Evolutionary conservation across 345 rosid species (phyloP).

Genomic region (Citrus cavaleriei): DNA sequence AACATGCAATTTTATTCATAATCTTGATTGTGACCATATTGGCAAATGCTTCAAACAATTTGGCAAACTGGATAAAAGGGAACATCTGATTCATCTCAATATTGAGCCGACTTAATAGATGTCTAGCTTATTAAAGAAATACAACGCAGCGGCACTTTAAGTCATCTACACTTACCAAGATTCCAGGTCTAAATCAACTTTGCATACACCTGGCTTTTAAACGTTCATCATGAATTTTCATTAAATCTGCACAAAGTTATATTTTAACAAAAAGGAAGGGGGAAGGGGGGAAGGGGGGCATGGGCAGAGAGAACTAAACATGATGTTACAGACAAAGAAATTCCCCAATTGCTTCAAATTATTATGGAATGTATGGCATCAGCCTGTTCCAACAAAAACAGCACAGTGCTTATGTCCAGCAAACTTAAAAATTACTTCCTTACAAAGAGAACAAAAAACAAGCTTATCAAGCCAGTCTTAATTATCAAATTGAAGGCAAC

Average conservation of each 20-base stretch:
- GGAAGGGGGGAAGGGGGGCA: background rate
- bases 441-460: slow-evolving; percentile 6
- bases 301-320: background rate
- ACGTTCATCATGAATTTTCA: background rate
- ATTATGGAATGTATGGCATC: slow-evolving; percentile 1
- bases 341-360: background rate
- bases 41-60: too few species aligned
- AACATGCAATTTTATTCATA: too few species aligned
- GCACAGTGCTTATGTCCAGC: background rate
- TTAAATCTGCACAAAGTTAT: background rate
- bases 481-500: slow-evolving; percentile 9
- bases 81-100: too few species aligned
- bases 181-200: background rate
- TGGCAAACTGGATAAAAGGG: too few species aligned
- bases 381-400: background rate
- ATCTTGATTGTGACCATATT: too few species aligned
- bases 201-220: background rate
- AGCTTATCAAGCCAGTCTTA: background rate
- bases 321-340: background rate
- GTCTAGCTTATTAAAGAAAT: background rate
- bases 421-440: slow-evolving; percentile 1
- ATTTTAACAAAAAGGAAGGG: background rate
- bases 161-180: background rate
- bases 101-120: background rate
- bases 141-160: background rate